These are phyloP conservation scores for Allium fistulosum DNA, from an alignment of 106 monocot species.

Conservation along the genomic window DNA sequence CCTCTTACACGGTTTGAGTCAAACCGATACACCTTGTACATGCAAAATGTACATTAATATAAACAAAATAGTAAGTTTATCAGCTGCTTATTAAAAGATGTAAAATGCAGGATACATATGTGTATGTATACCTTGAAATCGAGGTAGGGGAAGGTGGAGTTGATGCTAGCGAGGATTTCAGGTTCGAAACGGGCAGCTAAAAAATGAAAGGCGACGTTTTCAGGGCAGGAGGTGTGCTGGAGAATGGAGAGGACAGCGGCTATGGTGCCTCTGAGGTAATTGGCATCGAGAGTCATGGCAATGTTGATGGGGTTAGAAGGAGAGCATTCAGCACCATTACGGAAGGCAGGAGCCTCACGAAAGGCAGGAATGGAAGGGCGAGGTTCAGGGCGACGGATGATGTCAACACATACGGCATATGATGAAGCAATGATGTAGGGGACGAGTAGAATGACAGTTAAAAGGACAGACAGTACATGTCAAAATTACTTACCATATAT, in stretches of 20 bases:
- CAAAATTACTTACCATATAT: too few species aligned
- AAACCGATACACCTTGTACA: conserved; percentile 36
- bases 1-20: conserved; percentile 37
- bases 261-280: conserved; percentile 68
- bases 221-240: conserved; percentile 60
- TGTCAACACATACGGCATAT: conserved; percentile 5
- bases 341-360: conserved; percentile 59
- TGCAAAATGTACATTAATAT: too few species aligned
- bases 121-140: conserved; percentile 11
- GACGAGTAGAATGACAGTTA: too few species aligned
- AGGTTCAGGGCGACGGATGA: neutral
- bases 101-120: neutral
- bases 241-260: conserved; percentile 51
- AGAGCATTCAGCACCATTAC: conserved; percentile 57
- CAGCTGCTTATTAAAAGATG: too few species aligned
- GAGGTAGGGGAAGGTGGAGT: conserved; percentile 59
- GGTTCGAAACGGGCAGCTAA: conserved; percentile 18
- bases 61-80: too few species aligned
- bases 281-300: conserved; percentile 70
- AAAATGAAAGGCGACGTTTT: conserved; percentile 51
- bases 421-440: neutral
- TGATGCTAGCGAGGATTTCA: conserved; percentile 16
- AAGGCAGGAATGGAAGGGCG: conserved; percentile 6
- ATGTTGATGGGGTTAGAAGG: conserved; percentile 29
- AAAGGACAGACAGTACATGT: too few species aligned